These are phyloP conservation scores for Fusarium miscanthi DNA, from an alignment of 2,329 filamentous ascomycete genomes.

Conservation along the genomic window DNA sequence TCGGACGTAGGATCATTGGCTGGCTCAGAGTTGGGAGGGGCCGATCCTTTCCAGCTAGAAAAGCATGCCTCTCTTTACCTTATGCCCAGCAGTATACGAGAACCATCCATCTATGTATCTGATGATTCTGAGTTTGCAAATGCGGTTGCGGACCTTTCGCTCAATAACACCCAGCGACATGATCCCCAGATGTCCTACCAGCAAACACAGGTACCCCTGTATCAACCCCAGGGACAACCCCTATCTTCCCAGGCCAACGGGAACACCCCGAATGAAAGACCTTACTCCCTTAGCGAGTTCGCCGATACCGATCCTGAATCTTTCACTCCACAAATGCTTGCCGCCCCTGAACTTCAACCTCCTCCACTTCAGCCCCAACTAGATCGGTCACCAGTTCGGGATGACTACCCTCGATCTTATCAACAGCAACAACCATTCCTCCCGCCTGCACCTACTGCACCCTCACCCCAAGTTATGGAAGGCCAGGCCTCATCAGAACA, in stretches of 20 bases:
- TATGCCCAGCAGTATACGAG: conserved; percentile 55
- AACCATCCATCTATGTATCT: conserved; percentile 70
- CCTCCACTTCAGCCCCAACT: conserved; percentile 40
- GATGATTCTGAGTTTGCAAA: conserved; percentile 65
- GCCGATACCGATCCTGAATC: conserved; percentile 55
- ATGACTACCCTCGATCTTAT: conserved; percentile 29
- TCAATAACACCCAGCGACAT: conserved; percentile 38
- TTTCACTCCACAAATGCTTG: conserved; percentile 49
- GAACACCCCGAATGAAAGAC: conserved; percentile 40
- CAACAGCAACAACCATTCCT: conserved; percentile 33
- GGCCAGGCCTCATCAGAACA: conserved; percentile 63
- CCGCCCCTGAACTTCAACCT: conserved; percentile 40
- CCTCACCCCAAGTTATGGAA: conserved; percentile 65
- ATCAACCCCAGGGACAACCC: conserved; percentile 13
- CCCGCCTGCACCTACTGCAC: conserved; percentile 57
- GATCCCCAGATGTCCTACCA: conserved; percentile 34
- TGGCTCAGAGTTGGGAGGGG: conserved; percentile 66
- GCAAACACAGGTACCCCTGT: conserved; percentile 34
- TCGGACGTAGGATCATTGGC: conserved; percentile 67
- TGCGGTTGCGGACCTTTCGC: conserved; percentile 49
- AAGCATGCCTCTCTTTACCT: conserved; percentile 69
- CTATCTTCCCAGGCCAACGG: conserved; percentile 30
- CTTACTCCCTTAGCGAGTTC: conserved; percentile 56
- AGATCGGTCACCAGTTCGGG: conserved; percentile 29
- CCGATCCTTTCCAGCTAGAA: conserved; percentile 72